Evolutionary conservation across 257 asterid genomes (phyloP).

Genomic region (Gynochthodes officinalis): DNA sequence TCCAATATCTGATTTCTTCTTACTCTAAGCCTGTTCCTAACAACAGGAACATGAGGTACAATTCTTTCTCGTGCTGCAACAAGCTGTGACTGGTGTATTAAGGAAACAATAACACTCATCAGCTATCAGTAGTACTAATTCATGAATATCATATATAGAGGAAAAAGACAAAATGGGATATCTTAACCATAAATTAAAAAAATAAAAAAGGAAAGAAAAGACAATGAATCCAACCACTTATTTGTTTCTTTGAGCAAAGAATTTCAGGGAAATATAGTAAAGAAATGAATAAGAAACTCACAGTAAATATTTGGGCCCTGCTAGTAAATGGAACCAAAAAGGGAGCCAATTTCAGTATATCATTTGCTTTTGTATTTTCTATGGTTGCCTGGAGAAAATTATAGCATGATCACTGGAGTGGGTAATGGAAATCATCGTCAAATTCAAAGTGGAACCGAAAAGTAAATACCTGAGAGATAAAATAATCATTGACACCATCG

Average conservation of each 20-base stretch:
- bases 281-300: conserved; percentile 40
- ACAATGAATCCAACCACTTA: not conserved
- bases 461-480: conserved; percentile 73
- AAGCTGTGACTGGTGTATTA: conserved; percentile 68
- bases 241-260: not conserved
- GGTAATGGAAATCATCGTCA: conserved; percentile 1
- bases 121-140: not conserved
- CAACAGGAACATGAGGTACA: conserved; percentile 45
- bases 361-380: conserved; percentile 78
- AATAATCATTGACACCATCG: conserved; percentile 83
- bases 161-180: not conserved
- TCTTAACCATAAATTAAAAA: not conserved
- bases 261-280: conserved; percentile 3
- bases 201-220: not conserved
- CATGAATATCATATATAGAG: not conserved
- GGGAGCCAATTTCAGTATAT: conserved; percentile 88
- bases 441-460: conserved; percentile 6
- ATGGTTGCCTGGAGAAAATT: conserved; percentile 61
- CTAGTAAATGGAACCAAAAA: conserved; percentile 94
- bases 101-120: not conserved
- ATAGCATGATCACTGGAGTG: conserved; percentile 13
- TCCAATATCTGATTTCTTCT: conserved; percentile 83
- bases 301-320: conserved; percentile 89
- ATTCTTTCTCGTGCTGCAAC: conserved; percentile 56
- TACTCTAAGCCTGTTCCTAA: conserved; percentile 75